Evolutionary conservation across 1,284 basidiomycete genomes (phyloP).

Genomic region (Pyrrhoderma noxium): DNA sequence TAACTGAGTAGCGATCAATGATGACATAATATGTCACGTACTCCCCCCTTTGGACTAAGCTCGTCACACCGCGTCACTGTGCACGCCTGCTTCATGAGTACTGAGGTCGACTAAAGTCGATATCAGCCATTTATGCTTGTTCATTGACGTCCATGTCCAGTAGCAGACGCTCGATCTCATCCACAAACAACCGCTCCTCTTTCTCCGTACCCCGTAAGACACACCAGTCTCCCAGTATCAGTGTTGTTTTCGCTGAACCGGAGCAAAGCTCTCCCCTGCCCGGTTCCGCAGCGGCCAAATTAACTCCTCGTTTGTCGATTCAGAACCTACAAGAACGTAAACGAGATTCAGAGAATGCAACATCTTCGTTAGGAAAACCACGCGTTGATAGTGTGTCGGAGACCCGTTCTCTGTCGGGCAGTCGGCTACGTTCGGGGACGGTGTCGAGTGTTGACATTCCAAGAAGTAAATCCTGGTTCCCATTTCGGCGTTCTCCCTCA

Average conservation of each 20-base stretch:
- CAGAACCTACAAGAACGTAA: constrained; percentile 1
- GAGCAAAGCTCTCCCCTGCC: constrained; percentile 12
- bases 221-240: constrained; percentile 10
- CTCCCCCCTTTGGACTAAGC: background rate
- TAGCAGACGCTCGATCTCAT: constrained; percentile 11
- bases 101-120: background rate
- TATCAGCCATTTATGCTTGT: background rate
- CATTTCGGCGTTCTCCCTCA: constrained; percentile 7
- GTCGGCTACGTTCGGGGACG: background rate
- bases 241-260: constrained; percentile 13
- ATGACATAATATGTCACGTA: constrained; percentile 3
- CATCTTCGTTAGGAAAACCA: background rate
- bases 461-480: constrained; percentile 3
- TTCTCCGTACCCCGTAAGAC: constrained; percentile 7
- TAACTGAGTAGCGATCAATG: no score
- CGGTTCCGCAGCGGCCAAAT: constrained; percentile 6
- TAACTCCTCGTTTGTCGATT: constrained; percentile 4
- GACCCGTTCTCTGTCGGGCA: background rate
- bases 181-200: constrained; percentile 3
- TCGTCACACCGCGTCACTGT: no score
- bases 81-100: no score
- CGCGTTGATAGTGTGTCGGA: background rate
- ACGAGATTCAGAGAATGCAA: background rate
- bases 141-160: constrained; percentile 6
- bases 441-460: background rate